Conservation (phyloP, 169 alveolate genomes). For the Besnoitia besnoiti region DNA sequence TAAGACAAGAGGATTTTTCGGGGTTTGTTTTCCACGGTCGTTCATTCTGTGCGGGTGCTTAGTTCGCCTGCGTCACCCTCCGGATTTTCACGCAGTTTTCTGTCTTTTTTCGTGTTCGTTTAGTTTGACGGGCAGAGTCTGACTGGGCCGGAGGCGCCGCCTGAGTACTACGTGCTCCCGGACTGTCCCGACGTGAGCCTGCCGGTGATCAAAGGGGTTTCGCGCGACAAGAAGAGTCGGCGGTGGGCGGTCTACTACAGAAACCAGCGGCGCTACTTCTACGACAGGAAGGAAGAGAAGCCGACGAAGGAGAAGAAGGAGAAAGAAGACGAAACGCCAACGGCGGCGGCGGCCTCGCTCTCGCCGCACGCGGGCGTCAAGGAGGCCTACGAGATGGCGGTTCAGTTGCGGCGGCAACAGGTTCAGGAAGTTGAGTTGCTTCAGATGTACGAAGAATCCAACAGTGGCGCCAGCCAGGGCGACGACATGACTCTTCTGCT, state of each 20-base stretch:
- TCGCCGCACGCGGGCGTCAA: neutral
- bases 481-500: conserved; percentile 25
- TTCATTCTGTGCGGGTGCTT: no score
- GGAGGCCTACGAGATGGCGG: conserved; percentile 43
- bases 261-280: conserved; percentile 9
- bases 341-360: neutral
- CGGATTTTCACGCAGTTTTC: no score
- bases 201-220: conserved; percentile 38
- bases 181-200: conserved; percentile 30
- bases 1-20: no score
- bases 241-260: conserved; percentile 46
- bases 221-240: conserved; percentile 40
- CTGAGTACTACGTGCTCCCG: conserved; percentile 15
- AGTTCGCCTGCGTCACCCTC: no score
- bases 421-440: conserved; percentile 30
- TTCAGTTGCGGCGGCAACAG: conserved; percentile 26
- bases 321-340: neutral
- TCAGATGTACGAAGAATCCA: conserved; percentile 31
- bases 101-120: no score
- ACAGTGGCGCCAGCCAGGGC: conserved; percentile 7
- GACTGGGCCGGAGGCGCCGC: neutral
- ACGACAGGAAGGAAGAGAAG: conserved; percentile 26
- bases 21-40: no score
- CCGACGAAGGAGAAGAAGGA: neutral
- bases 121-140: neutral